These are phyloP conservation scores for Lumnitzera racemosa DNA, from an alignment of 345 rosid species.

Conservation along the genomic window DNA sequence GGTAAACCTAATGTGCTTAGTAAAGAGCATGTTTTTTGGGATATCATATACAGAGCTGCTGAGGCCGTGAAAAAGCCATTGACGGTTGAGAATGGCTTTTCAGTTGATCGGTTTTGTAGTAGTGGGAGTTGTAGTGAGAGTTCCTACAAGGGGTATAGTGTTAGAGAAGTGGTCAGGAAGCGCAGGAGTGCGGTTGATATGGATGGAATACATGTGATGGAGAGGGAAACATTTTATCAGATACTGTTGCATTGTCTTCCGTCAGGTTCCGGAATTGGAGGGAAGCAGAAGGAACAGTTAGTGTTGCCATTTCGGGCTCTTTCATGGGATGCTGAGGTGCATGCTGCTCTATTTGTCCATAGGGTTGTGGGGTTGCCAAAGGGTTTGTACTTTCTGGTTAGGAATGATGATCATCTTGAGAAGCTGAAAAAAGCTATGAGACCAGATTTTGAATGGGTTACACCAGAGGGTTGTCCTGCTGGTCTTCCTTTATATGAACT, in stretches of 20 bases:
- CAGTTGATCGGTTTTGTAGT: conserved; percentile 31
- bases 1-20: conserved; percentile 67
- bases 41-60: conserved; percentile 62
- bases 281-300: conserved; percentile 45
- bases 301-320: conserved; percentile 72
- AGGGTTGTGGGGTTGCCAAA: conserved; percentile 60
- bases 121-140: conserved; percentile 38
- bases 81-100: conserved; percentile 13
- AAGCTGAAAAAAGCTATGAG: conserved; percentile 46
- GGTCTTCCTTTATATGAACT: conserved; percentile 64
- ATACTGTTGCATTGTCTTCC: conserved; percentile 84
- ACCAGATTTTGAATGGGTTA: conserved; percentile 60
- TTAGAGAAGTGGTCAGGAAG: conserved; percentile 61
- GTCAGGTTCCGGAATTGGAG: conserved; percentile 43
- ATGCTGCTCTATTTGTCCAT: conserved; percentile 79
- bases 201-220: conserved; percentile 64
- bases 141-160: conserved; percentile 39
- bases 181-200: conserved; percentile 90
- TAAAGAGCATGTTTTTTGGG: conserved; percentile 79
- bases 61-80: conserved; percentile 62
- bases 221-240: conserved; percentile 65
- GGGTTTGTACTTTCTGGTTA: conserved; percentile 78
- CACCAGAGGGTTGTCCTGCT: conserved; percentile 73
- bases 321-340: conserved; percentile 86
- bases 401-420: conserved; percentile 72